Percentiles rank a stretch among this genome's conserved stretches.
Conservation (phyloP, 2,329 filamentous ascomycete genomes). For the Colletotrichum sidae region DNA sequence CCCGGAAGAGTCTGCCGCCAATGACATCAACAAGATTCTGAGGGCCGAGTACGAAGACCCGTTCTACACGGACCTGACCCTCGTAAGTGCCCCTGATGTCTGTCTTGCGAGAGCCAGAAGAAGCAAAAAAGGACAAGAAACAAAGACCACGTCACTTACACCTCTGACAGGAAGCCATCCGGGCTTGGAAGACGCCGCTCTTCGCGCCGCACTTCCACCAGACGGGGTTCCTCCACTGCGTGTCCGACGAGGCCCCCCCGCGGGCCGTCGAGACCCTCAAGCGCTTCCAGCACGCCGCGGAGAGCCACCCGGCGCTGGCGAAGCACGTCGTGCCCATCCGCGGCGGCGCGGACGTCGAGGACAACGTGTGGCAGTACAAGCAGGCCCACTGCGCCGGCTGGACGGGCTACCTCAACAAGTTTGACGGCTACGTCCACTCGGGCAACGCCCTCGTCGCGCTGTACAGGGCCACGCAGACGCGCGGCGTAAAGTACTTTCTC, state of each 20-base stretch:
- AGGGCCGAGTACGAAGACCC: conserved; percentile 68
- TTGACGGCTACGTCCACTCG: conserved; percentile 68
- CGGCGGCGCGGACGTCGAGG: conserved; percentile 52
- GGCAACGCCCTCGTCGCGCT: conserved; percentile 62
- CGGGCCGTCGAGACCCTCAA: conserved; percentile 60
- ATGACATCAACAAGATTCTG: conserved; percentile 72
- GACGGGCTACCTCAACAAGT: conserved; percentile 69
- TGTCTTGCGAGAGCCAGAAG: too few relatives aligned
- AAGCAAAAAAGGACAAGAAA: not conserved
- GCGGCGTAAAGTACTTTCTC: conserved; percentile 53
- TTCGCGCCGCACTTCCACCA: conserved; percentile 64
- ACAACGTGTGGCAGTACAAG: conserved; percentile 59
- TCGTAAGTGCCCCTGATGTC: conserved; percentile 49
- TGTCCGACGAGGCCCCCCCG: conserved; percentile 58
- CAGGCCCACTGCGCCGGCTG: conserved; percentile 61
- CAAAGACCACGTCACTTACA: conserved; percentile 2
- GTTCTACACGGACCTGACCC: conserved; percentile 65
- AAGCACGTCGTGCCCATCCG: conserved; percentile 44
- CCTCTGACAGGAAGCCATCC: conserved; percentile 57
- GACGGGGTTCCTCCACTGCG: conserved; percentile 57
- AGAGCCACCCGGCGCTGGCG: conserved; percentile 47
- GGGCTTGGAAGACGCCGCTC: conserved; percentile 62
- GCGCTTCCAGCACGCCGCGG: conserved; percentile 54
- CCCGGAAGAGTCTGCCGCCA: conserved; percentile 63
- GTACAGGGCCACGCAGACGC: conserved; percentile 52